Evolutionary conservation across 805 yeast species (phyloP), one percentile per base, ranked within the genome.

Genomic region (Sugiyamaella mastotermitis): DNA sequence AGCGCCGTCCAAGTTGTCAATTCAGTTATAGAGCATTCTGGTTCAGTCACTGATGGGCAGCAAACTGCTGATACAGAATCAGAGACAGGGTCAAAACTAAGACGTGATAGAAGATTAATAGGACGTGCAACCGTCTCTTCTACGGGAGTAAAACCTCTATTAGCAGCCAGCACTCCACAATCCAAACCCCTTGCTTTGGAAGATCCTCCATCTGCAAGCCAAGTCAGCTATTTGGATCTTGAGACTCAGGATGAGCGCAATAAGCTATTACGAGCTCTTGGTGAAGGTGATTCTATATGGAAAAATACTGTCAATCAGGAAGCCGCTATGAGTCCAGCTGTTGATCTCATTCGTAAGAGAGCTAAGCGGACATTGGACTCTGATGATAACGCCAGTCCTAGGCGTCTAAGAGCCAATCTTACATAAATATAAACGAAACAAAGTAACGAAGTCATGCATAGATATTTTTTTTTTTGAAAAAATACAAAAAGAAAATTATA

Each of bases 211-310:
- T 32, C 21, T 9, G 31, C 38, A 5, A 45, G 41, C 7, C 50
- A 46, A 35, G 53, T 51, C n/a, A 41, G 49, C 10, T 51, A 51
- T 37, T 13, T 47, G n/a, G 53, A 51, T 31, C 33, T 36, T 6
- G 53, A 51, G 22, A 41, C 49, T 9, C 45, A 37, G 21, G 28
- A 36, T 17, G 49, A 45, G n/a, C 34, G 41, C 11, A 38, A 44
- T 16, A 38, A 26, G 33, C 36, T 51, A 7, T 34, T 48, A n/a
- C 42, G 35, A 18, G 52, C 52, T 1, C 31, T 48, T 1, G 53
- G 52, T 3, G 57, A 36, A 29, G 7, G 18, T 4, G 39, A 21
- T 5, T 7, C 17, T 16, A 43, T 22, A 9, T n/a, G n/a, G n/a
- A n/a, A 10, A 33, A 36, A 5, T 42, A 38, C 43, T 35, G 42